A percentile compares a stretch with the other conserved stretches of the same genome.
Conservation (phyloP, 345 rosid species). For the Physaria fendleri region DNA sequence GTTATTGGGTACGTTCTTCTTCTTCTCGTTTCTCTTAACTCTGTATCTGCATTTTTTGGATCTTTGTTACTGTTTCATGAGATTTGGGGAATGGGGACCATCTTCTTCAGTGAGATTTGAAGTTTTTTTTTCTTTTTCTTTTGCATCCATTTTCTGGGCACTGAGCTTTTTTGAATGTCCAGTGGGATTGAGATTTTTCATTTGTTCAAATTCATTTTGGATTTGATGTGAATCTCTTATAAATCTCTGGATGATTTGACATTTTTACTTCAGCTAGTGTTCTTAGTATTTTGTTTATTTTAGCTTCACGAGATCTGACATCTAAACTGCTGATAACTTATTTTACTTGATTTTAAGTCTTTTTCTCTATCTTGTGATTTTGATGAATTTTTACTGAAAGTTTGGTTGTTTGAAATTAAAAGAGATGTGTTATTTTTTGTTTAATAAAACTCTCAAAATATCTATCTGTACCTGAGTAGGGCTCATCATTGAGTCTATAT, state of each 20-base stretch:
- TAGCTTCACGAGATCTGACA: conserved; percentile 22
- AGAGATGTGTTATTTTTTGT: conserved; percentile 6
- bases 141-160: background rate
- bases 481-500: conserved; percentile 21
- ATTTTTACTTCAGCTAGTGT: background rate
- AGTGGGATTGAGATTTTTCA: conserved; percentile 2
- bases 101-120: background rate
- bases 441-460: conserved; percentile 4
- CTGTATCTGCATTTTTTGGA: background rate
- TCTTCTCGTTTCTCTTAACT: background rate
- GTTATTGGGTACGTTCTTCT: conserved; percentile 1
- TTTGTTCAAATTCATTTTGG: background rate
- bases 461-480: conserved; percentile 20
- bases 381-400: background rate
- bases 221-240: background rate
- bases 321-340: background rate
- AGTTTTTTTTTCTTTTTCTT: background rate
- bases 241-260: background rate
- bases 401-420: background rate
- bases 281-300: background rate
- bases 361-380: background rate
- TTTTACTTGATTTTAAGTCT: background rate
- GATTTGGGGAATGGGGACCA: background rate
- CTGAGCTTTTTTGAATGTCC: background rate
- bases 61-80: background rate